phyloP scores from a whole-genome alignment of 257 asterid genomes.

The Craterostigma plantagineum region DNA sequence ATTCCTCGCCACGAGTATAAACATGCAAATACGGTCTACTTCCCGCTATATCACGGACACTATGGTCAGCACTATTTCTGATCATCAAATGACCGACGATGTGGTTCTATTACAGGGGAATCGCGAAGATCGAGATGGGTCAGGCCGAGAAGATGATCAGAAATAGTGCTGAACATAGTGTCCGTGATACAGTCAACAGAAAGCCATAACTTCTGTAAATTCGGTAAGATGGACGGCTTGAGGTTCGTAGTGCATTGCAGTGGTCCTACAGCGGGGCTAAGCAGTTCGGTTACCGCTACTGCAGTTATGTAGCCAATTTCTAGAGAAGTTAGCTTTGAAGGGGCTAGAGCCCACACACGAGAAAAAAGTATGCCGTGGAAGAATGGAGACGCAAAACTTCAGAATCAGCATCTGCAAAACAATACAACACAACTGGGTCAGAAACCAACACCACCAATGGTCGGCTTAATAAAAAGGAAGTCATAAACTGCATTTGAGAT shows the following conservation, averaged over 20 bases:
- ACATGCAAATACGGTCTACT: constrained; percentile 56
- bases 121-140: constrained; percentile 88
- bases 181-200: constrained; percentile 88
- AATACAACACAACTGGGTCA: constrained; percentile 10
- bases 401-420: constrained; percentile 60
- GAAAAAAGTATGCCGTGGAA: constrained; percentile 60
- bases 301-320: constrained; percentile 82
- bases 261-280: constrained; percentile 44
- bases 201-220: constrained; percentile 57
- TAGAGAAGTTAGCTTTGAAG: constrained; percentile 56
- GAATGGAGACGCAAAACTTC: constrained; percentile 72
- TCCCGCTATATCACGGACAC: constrained; percentile 13
- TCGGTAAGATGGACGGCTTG: constrained; percentile 37
- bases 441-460: constrained; percentile 7
- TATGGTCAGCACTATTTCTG: constrained; percentile 16
- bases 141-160: constrained; percentile 33
- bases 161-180: constrained; percentile 60
- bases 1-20: constrained; percentile 57
- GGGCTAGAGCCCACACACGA: constrained; percentile 63
- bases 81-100: constrained; percentile 61
- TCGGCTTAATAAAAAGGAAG: too few relatives aligned
- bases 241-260: too few relatives aligned
- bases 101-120: constrained; percentile 80
- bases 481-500: too few relatives aligned
- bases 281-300: constrained; percentile 66